A percentile compares a stretch with the other conserved stretches of the same genome.
Conservation (phyloP, 495 filamentous ascomycete species). For the Talaromyces stipitatus region DNA sequence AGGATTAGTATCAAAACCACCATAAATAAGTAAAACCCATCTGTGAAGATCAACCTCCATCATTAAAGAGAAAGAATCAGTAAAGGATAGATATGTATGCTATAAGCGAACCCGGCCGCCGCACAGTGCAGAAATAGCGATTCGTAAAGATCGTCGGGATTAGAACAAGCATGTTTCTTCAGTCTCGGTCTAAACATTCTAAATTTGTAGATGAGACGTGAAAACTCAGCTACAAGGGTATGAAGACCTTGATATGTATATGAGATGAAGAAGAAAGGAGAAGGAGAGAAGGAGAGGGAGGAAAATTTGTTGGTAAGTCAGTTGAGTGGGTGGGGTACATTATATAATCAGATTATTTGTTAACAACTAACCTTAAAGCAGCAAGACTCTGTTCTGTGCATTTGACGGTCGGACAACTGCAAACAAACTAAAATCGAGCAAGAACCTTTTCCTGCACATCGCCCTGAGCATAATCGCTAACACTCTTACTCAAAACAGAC, state of each 20-base stretch:
- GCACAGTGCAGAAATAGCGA: constrained; percentile 14
- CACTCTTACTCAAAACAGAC: constrained; percentile 60
- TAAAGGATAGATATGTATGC: constrained; percentile 23
- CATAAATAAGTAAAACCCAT: neutral
- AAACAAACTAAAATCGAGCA: constrained; percentile 44
- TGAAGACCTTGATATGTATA: constrained; percentile 31
- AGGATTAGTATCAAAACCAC: neutral
- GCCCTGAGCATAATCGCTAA: constrained; percentile 65
- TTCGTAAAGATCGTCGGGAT: constrained; percentile 33
- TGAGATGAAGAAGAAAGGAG: constrained; percentile 19
- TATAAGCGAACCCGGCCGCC: constrained; percentile 44
- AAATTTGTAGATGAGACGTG: constrained; percentile 32
- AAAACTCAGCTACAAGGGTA: constrained; percentile 29
- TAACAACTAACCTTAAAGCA: no score
- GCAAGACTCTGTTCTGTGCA: no score
- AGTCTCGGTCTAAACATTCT: constrained; percentile 38
- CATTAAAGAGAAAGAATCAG: neutral
- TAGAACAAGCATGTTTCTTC: constrained; percentile 36
- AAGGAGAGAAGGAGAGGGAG: neutral
- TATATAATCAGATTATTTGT: neutral
- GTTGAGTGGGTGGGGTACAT: neutral
- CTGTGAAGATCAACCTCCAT: no score
- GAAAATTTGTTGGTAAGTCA: constrained; percentile 14
- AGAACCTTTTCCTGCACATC: constrained; percentile 66
- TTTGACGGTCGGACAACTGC: no score